These are phyloP conservation scores for Fraxinus pennsylvanica DNA, from an alignment of 257 asterid species.

Conservation along the genomic window DNA sequence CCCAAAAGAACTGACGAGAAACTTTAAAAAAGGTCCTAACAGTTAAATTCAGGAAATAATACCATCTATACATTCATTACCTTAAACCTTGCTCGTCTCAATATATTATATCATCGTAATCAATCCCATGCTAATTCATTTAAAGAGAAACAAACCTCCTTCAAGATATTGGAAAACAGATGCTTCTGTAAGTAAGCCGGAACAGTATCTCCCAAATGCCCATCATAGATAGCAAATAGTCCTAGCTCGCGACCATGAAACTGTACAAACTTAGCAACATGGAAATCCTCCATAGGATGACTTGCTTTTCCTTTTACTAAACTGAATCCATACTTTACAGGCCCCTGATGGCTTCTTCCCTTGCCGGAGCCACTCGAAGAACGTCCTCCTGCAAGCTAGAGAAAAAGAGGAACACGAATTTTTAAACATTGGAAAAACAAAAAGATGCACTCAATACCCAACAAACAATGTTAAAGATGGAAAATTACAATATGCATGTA, in stretches of 20 bases:
- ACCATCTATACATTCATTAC: background rate
- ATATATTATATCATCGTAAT: background rate
- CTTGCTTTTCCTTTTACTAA: slow-evolving; percentile 64
- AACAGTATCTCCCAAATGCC: slow-evolving; percentile 86
- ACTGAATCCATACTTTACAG: slow-evolving; percentile 50
- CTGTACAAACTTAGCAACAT: slow-evolving; percentile 63
- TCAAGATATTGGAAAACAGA: slow-evolving; percentile 75
- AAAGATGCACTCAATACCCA: background rate
- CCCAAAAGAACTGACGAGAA: background rate
- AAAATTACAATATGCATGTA: background rate
- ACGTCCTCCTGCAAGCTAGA: slow-evolving; percentile 53
- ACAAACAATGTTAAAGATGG: background rate
- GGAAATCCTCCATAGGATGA: slow-evolving; percentile 91
- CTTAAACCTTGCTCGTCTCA: background rate
- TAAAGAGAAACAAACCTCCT: slow-evolving; percentile 62
- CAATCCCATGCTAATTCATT: background rate
- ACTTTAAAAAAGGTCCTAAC: too few species aligned
- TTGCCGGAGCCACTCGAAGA: slow-evolving; percentile 55
- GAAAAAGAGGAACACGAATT: slow-evolving; percentile 27
- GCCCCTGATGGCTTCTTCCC: slow-evolving; percentile 64
- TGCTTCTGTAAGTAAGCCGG: slow-evolving; percentile 90
- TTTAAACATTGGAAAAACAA: background rate
- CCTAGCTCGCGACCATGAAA: slow-evolving; percentile 68
- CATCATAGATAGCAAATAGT: slow-evolving; percentile 83
- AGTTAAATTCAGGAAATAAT: background rate